Conservation (phyloP, 2,329 filamentous ascomycete genomes). For the Lanzia echinophila region DNA sequence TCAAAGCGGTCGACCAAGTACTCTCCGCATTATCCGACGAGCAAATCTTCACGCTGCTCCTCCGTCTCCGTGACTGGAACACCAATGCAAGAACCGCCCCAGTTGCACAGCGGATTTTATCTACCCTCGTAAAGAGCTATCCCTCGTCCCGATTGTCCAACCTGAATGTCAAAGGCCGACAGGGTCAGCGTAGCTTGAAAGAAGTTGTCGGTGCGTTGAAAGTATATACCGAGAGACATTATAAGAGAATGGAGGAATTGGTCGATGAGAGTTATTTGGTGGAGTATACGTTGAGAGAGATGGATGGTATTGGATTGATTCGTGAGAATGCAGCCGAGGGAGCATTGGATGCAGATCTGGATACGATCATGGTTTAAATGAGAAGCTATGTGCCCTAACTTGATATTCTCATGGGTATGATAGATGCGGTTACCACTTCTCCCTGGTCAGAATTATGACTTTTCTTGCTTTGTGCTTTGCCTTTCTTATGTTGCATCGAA, state of each 20-base stretch:
- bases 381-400: background rate
- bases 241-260: slow-evolving; percentile 80
- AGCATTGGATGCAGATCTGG: background rate
- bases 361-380: slow-evolving; percentile 10
- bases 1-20: slow-evolving; percentile 73
- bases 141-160: slow-evolving; percentile 70
- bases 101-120: slow-evolving; percentile 79
- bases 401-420: no score
- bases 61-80: slow-evolving; percentile 91
- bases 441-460: no score
- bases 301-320: slow-evolving; percentile 52
- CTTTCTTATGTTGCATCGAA: no score
- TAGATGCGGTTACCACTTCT: no score
- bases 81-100: slow-evolving; percentile 83
- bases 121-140: slow-evolving; percentile 72
- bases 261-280: slow-evolving; percentile 92
- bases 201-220: slow-evolving; percentile 82
- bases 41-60: slow-evolving; percentile 76
- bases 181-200: slow-evolving; percentile 61
- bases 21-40: slow-evolving; percentile 72
- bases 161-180: slow-evolving; percentile 53
- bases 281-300: slow-evolving; percentile 87
- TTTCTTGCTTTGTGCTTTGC: no score
- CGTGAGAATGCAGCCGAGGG: slow-evolving; percentile 2
- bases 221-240: slow-evolving; percentile 90